phyloP scores from a whole-genome alignment of 805 yeast genomes.

The Komagataella pseudopastoris region DNA sequence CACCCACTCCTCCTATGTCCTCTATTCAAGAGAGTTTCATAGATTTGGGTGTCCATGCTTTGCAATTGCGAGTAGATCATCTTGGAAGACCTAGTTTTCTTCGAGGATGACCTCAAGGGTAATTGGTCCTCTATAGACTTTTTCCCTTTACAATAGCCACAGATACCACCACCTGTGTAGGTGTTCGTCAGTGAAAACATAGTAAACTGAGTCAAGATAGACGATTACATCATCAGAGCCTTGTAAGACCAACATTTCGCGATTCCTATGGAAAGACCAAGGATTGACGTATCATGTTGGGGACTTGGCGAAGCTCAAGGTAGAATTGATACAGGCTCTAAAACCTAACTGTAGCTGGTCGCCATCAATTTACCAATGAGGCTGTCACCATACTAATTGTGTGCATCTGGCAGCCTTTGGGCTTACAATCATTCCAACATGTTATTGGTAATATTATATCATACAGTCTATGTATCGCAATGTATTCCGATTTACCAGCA shows the following conservation, averaged over 20 bases:
- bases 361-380: too few species aligned
- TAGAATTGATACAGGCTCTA: not conserved
- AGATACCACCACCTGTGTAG: constrained; percentile 23
- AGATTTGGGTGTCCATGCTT: constrained; percentile 34
- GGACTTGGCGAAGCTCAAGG: not conserved
- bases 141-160: constrained; percentile 64
- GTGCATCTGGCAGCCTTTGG: not conserved
- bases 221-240: not conserved
- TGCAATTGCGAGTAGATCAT: constrained; percentile 12
- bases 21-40: constrained; percentile 51
- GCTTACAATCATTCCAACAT: not conserved
- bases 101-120: constrained; percentile 19
- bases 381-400: not conserved
- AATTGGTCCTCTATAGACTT: constrained; percentile 18
- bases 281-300: not conserved
- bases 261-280: not conserved
- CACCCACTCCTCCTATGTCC: constrained; percentile 76
- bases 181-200: not conserved
- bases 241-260: not conserved
- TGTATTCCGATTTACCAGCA: not conserved
- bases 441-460: not conserved
- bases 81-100: not conserved
- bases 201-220: not conserved
- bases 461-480: not conserved
- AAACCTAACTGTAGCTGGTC: too few species aligned